Evolutionary conservation across 2,329 filamentous ascomycete genomes (phyloP).

Genomic region (Epichloe gansuensis): DNA sequence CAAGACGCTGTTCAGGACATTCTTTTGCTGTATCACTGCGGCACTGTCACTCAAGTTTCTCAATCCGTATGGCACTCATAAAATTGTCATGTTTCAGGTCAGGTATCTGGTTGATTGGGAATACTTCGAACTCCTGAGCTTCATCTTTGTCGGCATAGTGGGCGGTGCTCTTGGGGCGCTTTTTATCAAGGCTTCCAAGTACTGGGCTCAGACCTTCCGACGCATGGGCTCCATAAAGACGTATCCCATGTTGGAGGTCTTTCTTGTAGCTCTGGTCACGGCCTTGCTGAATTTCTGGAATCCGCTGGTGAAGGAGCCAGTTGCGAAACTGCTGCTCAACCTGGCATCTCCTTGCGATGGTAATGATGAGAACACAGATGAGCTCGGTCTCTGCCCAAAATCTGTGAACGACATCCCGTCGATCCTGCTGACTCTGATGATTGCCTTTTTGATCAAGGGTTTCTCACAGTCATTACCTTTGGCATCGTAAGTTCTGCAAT

Average conservation of each 20-base stretch:
- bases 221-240: constrained; percentile 69
- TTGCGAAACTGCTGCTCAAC: constrained; percentile 83
- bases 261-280: constrained; percentile 75
- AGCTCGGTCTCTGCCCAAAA: constrained; percentile 66
- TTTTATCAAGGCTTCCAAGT: constrained; percentile 89
- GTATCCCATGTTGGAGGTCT: constrained; percentile 75
- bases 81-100: constrained; percentile 94
- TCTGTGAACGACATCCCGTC: constrained; percentile 63
- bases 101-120: constrained; percentile 86
- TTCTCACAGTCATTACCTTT: constrained; percentile 83
- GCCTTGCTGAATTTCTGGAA: constrained; percentile 91
- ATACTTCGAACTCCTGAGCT: constrained; percentile 78
- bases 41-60: constrained; percentile 87
- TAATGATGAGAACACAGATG: constrained; percentile 47
- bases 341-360: constrained; percentile 78
- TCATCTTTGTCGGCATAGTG: constrained; percentile 74
- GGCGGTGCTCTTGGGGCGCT: constrained; percentile 78
- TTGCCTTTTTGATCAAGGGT: constrained; percentile 80
- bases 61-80: constrained; percentile 89
- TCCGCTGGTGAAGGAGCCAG: constrained; percentile 72
- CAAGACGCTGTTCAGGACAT: constrained; percentile 93
- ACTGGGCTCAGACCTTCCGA: constrained; percentile 84
- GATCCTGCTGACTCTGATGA: constrained; percentile 57
- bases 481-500: constrained; percentile 50
- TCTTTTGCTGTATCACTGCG: constrained; percentile 94